Base-by-base conservation (phyloP, 2,329 filamentous ascomycete species). In the Calonectria pauciramosa region DNA sequence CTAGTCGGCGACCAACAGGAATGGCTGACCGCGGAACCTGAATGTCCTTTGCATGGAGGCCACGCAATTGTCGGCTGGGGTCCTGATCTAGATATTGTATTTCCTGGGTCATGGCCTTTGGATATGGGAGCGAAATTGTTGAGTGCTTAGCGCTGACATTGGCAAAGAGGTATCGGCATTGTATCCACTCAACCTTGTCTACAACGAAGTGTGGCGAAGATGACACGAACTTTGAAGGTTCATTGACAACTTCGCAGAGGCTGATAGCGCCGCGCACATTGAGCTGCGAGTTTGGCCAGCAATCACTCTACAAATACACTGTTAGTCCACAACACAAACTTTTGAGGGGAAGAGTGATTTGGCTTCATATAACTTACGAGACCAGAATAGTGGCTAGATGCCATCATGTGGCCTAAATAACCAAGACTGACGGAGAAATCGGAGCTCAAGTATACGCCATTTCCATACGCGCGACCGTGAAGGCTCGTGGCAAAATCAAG, bases 241-340 rank as follows among this genome's bases (percentile, higher is more conserved):
- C 88, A 81, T 98, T 98, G 80, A 98, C 92, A 56, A 98, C 92
- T 82, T 98, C 96, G 80, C 96, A 97, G 59, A 98, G 86, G 38
- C 94, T 94, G 56, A 98, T 86, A 0, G 93, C 93, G 0, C 80
- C 80, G 0, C 76, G 80, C 30, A 95, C 87, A 14, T 89, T 87
- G 38, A 98, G 86, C 13, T 88, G 85, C 28, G 94, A 97, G 47
- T 90, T 89, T 1, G 91, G 89, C 96, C 96, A 97, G 23, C 10
- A 10, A n/a, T 23, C 28, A 16, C 13, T 26, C 20, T 14, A 60
- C 0, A 11, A 26, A 20, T 23, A 63, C 26, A 16, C 32, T 6
- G 70, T 77, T 32, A 78, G 72, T 60, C 44, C 11, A 13, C 23
- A 54, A 41, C n/a, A 51, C 23, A 41, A 20, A 23, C 7, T 30